phyloP scores from a whole-genome alignment of 2,329 filamentous ascomycete genomes.

The Neopestalotiopsis rosae region DNA sequence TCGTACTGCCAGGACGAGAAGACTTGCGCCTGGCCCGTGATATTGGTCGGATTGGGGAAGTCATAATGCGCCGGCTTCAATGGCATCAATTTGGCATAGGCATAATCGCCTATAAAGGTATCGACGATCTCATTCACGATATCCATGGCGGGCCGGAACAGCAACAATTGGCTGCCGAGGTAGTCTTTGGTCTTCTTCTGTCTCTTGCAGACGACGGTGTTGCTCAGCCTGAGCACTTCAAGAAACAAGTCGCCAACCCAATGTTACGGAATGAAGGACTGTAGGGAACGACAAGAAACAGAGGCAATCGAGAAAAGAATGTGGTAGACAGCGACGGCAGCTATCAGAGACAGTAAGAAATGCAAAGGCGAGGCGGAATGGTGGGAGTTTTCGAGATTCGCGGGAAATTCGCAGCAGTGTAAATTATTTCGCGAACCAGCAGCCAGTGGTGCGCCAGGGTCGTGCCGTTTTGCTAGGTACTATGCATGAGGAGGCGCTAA shows the following conservation, averaged over 20 bases:
- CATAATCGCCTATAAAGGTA: constrained; percentile 78
- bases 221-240: not conserved
- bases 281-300: not conserved
- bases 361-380: not conserved
- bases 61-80: constrained; percentile 58
- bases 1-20: constrained; percentile 72
- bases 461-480: not conserved
- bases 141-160: constrained; percentile 69
- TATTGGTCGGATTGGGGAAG: constrained; percentile 54
- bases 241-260: not conserved
- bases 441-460: not conserved
- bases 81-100: constrained; percentile 77
- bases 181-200: not conserved
- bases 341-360: not conserved
- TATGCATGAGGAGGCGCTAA: not conserved
- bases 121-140: constrained; percentile 87
- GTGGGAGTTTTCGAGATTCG: not conserved
- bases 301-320: not conserved
- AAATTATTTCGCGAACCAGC: not conserved
- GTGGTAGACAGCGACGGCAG: constrained; percentile 4
- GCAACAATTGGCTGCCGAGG: too few species aligned
- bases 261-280: not conserved
- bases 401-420: not conserved
- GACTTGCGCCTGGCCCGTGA: constrained; percentile 52
- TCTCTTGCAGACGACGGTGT: not conserved